Base-by-base conservation (phyloP, 2,329 filamentous ascomycete genomes). In the Colletotrichum musae region DNA sequence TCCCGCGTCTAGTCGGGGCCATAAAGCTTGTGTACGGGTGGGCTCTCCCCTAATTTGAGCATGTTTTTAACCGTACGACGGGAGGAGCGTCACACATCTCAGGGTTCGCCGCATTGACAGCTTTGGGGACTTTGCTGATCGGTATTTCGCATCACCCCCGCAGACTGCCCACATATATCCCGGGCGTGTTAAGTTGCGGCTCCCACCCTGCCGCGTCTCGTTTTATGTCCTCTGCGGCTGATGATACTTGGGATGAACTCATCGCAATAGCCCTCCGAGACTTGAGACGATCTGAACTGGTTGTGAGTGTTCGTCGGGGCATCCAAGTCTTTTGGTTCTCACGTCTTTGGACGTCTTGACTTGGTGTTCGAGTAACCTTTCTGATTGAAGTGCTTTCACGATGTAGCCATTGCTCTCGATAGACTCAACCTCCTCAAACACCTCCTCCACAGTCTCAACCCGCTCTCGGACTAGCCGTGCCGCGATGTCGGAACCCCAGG, bases 21-120 rank as follows among this genome's bases (percentile, higher is more conserved):
- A 10, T 10, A 36, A 57, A 57, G 53, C 53, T 57, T 43, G 53
- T 45, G 13, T 41, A 57, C 32, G 1, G 53, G 13, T 43, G 21
- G 53, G 18, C 32, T 7, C 32, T 12, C 10, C 12, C 53, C 21
- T 21, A 24, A 36, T 36, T 57, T 57, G 53, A 57, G 53, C 53
- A 26, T 57, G 36, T 57, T 57, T 57, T 57, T 43, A 57, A 57
- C 36, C 53, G 32, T 57, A 57, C 53, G 32, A 10, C 28, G 28
- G 28, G 41, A 21, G 53, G n/a, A 43, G 36, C 36, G 39, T 43
- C 39, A 12, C 32, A 5, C n/a, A n/a, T n/a, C n/a, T n/a, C n/a
- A n/a, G 41, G 13, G 41, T 15, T 43, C 13, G 13, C 18, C 21
- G 9, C 26, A 4, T 41, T 45, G 41, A 26, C 2, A 36, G 10